A percentile compares a stretch with the other conserved stretches of the same genome.
Conservation (phyloP, 2,329 filamentous ascomycete genomes). For the Scolecobasidium constrictum region DNA sequence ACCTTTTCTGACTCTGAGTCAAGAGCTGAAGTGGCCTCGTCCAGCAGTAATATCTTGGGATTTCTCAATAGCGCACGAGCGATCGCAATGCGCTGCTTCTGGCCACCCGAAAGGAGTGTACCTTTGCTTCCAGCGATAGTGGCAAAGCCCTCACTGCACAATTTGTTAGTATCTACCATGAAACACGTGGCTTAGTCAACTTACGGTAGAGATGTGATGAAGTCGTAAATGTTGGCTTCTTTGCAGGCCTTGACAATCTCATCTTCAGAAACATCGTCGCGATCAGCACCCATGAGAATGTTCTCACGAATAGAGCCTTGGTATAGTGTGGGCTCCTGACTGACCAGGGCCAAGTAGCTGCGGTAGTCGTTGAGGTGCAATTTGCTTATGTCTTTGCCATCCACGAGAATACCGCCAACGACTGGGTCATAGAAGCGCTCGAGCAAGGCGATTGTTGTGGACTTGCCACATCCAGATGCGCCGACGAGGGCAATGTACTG, state of each 20-base stretch:
- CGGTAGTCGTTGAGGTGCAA: conserved; percentile 84
- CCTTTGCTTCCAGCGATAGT: conserved; percentile 84
- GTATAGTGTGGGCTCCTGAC: conserved; percentile 89
- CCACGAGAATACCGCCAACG: conserved; percentile 67
- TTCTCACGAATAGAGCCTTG: conserved; percentile 88
- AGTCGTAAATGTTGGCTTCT: conserved; percentile 88
- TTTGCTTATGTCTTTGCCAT: conserved; percentile 68
- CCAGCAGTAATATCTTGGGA: conserved; percentile 73
- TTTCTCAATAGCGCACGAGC: conserved; percentile 84
- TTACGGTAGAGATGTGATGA: conserved; percentile 69
- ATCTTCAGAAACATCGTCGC: conserved; percentile 58
- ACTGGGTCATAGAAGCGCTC: conserved; percentile 93
- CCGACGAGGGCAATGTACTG: conserved; percentile 86
- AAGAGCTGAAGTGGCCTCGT: conserved; percentile 65
- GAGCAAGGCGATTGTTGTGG: conserved; percentile 80
- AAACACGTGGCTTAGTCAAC: conserved; percentile 20
- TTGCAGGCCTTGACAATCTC: conserved; percentile 68
- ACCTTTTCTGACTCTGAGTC: conserved; percentile 59
- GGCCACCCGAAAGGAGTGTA: conserved; percentile 73
- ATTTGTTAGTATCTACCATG: conserved; percentile 15
- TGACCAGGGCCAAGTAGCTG: conserved; percentile 73
- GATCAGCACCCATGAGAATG: conserved; percentile 62
- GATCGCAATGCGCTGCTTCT: conserved; percentile 92
- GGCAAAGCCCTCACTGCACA: conserved; percentile 58
- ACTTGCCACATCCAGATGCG: conserved; percentile 90